These are phyloP conservation scores for Venturia effusa DNA, from an alignment of 2,329 filamentous ascomycete species.

Conservation along the genomic window DNA sequence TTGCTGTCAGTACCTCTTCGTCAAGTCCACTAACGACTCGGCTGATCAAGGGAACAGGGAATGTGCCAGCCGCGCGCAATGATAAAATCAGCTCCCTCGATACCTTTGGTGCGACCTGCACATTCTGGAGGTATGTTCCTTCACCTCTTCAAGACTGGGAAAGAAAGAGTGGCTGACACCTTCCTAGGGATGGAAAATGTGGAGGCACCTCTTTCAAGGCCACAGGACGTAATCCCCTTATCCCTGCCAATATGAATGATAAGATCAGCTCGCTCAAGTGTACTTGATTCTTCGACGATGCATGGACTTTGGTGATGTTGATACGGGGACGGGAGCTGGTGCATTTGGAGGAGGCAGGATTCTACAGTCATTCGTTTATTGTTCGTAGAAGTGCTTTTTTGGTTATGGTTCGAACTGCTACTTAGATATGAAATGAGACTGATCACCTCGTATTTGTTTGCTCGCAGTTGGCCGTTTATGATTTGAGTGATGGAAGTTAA, in stretches of 20 bases:
- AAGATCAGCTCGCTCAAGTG: neutral
- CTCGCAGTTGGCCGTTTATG: too few species aligned
- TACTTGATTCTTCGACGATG: neutral
- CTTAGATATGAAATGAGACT: neutral
- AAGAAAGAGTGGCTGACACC: neutral
- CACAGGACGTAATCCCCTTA: neutral
- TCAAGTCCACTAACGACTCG: neutral
- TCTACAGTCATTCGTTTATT: neutral
- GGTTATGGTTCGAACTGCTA: neutral
- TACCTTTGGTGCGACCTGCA: neutral
- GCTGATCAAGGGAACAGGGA: neutral
- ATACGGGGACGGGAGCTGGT: neutral
- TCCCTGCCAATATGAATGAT: neutral
- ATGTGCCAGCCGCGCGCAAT: neutral
- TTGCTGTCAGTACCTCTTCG: neutral
- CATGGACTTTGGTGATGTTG: neutral
- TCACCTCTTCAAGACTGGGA: neutral
- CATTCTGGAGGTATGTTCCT: neutral
- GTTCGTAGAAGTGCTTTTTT: neutral
- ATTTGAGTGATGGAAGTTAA: too few species aligned
- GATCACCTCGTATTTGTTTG: neutral
- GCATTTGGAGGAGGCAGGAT: neutral
- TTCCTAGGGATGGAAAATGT: neutral
- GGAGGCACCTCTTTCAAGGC: neutral
- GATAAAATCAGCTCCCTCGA: neutral